Conservation (phyloP, 768 basidiomycete genomes). For the Vararia minispora region DNA sequence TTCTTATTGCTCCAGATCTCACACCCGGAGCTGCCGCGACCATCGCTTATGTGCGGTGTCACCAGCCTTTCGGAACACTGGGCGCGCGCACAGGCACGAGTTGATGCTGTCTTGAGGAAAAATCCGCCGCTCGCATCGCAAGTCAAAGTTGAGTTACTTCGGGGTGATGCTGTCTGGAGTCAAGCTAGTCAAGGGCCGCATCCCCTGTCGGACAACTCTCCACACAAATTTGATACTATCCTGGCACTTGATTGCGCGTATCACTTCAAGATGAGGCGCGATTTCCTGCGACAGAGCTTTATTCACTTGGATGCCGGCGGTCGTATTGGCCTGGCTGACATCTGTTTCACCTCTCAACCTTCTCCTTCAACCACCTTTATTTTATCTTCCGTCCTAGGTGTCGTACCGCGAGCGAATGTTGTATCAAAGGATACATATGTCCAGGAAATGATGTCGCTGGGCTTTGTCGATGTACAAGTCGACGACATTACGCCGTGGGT, state of each 20-base stretch:
- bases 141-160: slow-evolving; percentile 28
- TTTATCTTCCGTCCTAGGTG: slow-evolving; percentile 21
- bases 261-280: slow-evolving; percentile 43
- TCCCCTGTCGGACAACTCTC: slow-evolving; percentile 24
- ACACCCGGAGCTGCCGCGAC: slow-evolving; percentile 33
- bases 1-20: slow-evolving; percentile 46
- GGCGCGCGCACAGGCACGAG: slow-evolving; percentile 31
- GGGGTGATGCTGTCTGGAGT: slow-evolving; percentile 40
- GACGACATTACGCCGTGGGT: slow-evolving; percentile 48
- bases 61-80: slow-evolving; percentile 43
- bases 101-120: slow-evolving; percentile 13
- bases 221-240: slow-evolving; percentile 32
- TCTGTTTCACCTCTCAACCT: slow-evolving; percentile 32
- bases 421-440: slow-evolving; percentile 35
- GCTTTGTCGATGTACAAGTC: slow-evolving; percentile 40
- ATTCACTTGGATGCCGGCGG: slow-evolving; percentile 37
- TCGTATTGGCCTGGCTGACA: slow-evolving; percentile 47
- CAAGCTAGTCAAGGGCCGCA: slow-evolving; percentile 27
- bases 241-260: slow-evolving; percentile 62
- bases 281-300: slow-evolving; percentile 42
- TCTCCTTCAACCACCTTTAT: slow-evolving; percentile 15
- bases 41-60: slow-evolving; percentile 41
- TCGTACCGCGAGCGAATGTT: slow-evolving; percentile 39
- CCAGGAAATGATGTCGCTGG: slow-evolving; percentile 31
- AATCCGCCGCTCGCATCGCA: slow-evolving; percentile 2